phyloP scores from a whole-genome alignment of 129 eudicot species.

The sunflower (Helianthus annuus) region DNA sequence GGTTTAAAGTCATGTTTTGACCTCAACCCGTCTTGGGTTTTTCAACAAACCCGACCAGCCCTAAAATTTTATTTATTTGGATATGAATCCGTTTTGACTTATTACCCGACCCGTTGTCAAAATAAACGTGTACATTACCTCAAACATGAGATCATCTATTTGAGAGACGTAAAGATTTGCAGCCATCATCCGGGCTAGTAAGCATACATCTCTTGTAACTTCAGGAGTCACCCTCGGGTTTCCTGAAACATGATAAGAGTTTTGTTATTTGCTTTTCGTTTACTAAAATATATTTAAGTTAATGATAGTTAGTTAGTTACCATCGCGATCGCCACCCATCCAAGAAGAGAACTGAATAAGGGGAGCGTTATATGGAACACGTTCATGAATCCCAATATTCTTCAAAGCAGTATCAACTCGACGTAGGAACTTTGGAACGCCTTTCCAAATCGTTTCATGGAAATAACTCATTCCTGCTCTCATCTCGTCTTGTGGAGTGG shows the following conservation, averaged over 20 bases:
- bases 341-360: constrained; percentile 89
- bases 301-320: constrained; percentile 45
- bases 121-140: constrained; percentile 40
- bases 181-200: constrained; percentile 93
- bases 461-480: constrained; percentile 96
- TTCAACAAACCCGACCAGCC: no score
- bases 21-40: background rate
- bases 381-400: constrained; percentile 78
- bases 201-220: constrained; percentile 87
- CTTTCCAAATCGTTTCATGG: constrained; percentile 92
- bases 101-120: background rate
- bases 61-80: no score
- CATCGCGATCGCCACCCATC: constrained; percentile 99
- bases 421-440: constrained; percentile 78
- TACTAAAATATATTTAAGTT: background rate
- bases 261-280: background rate
- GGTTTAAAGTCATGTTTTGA: background rate
- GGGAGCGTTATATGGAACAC: constrained; percentile 87
- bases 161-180: constrained; percentile 84
- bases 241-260: constrained; percentile 36
- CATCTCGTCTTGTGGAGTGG: constrained; percentile 92
- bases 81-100: background rate
- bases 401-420: constrained; percentile 89
- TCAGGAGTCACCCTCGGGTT: constrained; percentile 95
- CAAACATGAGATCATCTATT: constrained; percentile 93